Base-by-base conservation (phyloP, 164 flowering plant species). In the Nymphaea thermarum region DNA sequence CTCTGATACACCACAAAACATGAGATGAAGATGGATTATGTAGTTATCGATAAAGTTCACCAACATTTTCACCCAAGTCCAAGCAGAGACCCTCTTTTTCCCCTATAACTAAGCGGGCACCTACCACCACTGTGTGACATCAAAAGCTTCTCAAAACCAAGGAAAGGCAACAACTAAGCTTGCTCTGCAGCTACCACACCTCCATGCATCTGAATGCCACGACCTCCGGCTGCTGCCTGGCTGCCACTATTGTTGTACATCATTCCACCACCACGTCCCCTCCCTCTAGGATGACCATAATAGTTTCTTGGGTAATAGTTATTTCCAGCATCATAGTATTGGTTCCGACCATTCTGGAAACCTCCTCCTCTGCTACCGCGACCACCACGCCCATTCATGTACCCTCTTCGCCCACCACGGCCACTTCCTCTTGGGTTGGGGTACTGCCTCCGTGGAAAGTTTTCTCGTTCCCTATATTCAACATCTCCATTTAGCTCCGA, bases 191-290 rank as follows among this genome's bases (percentile, higher is more conserved):
- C 57, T 51, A 51, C 57, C 8, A 51, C 57, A 15, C 12, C 14
- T 15, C 15, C 57, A 51, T 51, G 57, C 57, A 51, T 51, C 57
- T 51, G 57, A 51, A 51, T 15, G 14, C 15, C 14, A 5, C 57
- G 57, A 10, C 57, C 57, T 51, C 57, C 57, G 12, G 3, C 57
- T 15, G 57, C 57, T 51, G 57, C 57, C 8, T 51, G 57, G 57
- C 14, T 51, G 57, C 64, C 64, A 62, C 42, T 17, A 62, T 62
- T 62, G 64, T 41, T 62, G 64, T 6, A 62, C 41, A 62, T 41
- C 64, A 62, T 41, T 41, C 64, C 64, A 62, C 64, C 64, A 11
- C 64, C 64, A 4, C 64, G 64, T 7, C 64, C 64, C 11, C 64
- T 8, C 7, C 64, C 42, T 17, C 64, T 41, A 17, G 41, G 64